Base-by-base conservation (phyloP, 129 eudicot species). In the Tagetes erecta region DNA sequence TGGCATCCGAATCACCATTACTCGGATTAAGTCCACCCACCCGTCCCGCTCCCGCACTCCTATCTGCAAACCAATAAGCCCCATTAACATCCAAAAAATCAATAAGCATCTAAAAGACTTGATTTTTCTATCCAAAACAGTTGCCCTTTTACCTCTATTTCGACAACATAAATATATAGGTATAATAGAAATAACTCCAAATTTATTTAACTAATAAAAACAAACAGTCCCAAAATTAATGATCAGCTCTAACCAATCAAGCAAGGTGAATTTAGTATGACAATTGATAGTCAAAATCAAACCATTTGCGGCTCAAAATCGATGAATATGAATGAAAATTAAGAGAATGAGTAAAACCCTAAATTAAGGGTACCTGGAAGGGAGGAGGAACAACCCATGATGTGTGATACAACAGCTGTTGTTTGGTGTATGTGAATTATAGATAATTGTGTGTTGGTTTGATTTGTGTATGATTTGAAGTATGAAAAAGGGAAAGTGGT, bases 381-480 rank as follows among this genome's bases (percentile, higher is more conserved):
- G 50, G 92, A 87, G 78, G 92, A 82, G 77, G 89, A 78, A 71
- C 92, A 87, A 71, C 92, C 92, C 92, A 87, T 87, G 81, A 42
- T 47, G 60, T 68, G 3, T 36, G 20, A 13, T 64, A 66, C n/a
- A 74, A 50, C 64, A 50, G 27, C 64, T 74, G 4, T 41, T 40
- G 1, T 4, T 76, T 45, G 56, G 33, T 51, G 51, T 11, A 1
- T 66, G n/a, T 53, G 34, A 31, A 39, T 37, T 37, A 64, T 3
- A 64, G 75, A 58, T 49, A 63, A 9, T 41, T 60, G 27, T 20
- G 27, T 38, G 56, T 38, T 37, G 3, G 75, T 69, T 49, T 35
- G 81, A 78, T 70, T 71, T 30, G 55, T 65, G 5, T 20, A 20
- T 64, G 70, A 76, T 41, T 55, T 76, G 67, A 52, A 53, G 8